Percentiles rank a stretch among this genome's conserved stretches.
Evolutionary conservation across 352 stramenopile species (phyloP).

Genomic region (Chrysophaeum taylorii): DNA sequence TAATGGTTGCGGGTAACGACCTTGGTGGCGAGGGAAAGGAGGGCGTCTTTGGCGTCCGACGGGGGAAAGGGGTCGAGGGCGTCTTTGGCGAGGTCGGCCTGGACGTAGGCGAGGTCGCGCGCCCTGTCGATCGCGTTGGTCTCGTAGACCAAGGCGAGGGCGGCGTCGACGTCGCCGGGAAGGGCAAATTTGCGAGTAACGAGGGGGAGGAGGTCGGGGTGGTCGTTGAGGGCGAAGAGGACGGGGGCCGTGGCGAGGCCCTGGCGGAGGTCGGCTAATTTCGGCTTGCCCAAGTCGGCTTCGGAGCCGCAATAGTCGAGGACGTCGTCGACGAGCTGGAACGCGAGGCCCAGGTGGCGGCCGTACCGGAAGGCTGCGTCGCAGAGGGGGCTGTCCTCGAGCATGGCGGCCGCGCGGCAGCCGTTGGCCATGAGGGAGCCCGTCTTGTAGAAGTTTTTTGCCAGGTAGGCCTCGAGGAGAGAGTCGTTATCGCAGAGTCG

Average conservation of each 20-base stretch:
- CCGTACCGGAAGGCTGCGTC: conserved; percentile 85
- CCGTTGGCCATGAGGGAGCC: conserved; percentile 95
- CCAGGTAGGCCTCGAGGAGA: conserved; percentile 89
- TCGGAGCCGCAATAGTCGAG: conserved; percentile 91
- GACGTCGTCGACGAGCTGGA: conserved; percentile 97
- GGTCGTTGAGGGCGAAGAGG: conserved; percentile 85
- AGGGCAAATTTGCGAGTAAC: conserved; percentile 76
- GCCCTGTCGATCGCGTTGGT: conserved; percentile 79
- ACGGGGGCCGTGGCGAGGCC: conserved; percentile 91
- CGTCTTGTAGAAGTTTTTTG: conserved; percentile 99
- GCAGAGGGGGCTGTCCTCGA: conserved; percentile 67
- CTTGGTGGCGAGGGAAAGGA: conserved; percentile 67
- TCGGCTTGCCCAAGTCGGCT: conserved; percentile 76
- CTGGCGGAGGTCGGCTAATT: conserved; percentile 81
- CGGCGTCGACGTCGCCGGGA: conserved; percentile 73
- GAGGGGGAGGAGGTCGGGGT: conserved; percentile 73
- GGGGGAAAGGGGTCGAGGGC: conserved; percentile 32
- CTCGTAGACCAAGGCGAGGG: conserved; percentile 36
- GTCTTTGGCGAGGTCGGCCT: conserved; percentile 88
- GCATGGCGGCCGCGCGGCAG: conserved; percentile 78
- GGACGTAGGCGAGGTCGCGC: conserved; percentile 82
- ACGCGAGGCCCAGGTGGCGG: conserved; percentile 91
- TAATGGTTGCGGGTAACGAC: conserved; percentile 58
- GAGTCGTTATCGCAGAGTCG: conserved; percentile 28
- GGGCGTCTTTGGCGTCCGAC: conserved; percentile 61